Conservation (phyloP, 2,329 filamentous ascomycete genomes). For the Camillea tinctor region DNA sequence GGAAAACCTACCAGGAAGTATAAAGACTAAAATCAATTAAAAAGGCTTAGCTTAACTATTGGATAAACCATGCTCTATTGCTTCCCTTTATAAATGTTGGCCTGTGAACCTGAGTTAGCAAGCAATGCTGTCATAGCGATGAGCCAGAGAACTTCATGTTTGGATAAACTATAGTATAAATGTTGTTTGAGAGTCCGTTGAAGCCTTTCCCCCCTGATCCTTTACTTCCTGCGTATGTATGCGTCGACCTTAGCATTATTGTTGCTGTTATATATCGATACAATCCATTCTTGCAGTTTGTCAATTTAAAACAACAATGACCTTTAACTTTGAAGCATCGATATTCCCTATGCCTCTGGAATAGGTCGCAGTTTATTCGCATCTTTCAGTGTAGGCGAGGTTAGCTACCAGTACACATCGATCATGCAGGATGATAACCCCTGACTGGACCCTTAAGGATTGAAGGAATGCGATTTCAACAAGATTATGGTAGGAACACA, state of each 20-base stretch:
- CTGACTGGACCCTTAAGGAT: not conserved
- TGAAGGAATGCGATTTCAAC: not conserved
- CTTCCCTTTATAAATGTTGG: not conserved
- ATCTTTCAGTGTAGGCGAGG: not conserved
- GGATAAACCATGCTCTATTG: not conserved
- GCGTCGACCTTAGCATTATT: no score
- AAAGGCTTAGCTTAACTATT: not conserved
- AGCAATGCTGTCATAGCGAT: not conserved
- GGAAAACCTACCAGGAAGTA: not conserved
- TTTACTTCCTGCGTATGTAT: no score
- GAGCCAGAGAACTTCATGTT: no score
- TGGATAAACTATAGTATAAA: no score
- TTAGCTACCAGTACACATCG: not conserved
- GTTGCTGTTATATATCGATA: no score
- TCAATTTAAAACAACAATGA: no score
- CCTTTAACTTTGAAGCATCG: no score
- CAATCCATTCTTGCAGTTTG: no score
- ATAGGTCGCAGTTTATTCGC: not conserved
- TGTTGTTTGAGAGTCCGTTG: no score
- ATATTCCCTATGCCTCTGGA: no score
- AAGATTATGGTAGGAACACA: not conserved
- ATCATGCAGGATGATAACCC: not conserved
- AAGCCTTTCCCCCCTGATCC: no score
- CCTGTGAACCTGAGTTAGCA: not conserved
- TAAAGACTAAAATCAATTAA: not conserved